phyloP scores from a whole-genome alignment of 2,329 filamentous ascomycete genomes.

The Pseudohalonectria lignicola region DNA sequence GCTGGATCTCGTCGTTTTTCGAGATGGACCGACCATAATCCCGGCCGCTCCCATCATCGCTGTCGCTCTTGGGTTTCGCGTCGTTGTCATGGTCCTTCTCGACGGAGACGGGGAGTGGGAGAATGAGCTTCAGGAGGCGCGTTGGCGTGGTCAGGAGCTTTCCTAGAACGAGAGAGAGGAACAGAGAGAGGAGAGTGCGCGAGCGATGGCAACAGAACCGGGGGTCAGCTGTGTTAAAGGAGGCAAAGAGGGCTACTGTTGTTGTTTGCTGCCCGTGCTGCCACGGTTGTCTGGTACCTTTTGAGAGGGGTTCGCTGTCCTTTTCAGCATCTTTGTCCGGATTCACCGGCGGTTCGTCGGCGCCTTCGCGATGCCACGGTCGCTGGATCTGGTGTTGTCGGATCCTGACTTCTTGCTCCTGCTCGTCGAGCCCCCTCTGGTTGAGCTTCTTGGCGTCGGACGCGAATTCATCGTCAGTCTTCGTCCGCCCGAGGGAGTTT shows the following conservation, averaged over 20 bases:
- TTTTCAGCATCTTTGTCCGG: slow-evolving; percentile 12
- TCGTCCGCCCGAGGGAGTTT: neutral
- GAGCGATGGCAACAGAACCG: too few relatives aligned
- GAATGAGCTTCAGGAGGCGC: slow-evolving; percentile 66
- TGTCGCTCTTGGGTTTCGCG: too few relatives aligned
- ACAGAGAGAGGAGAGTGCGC: too few relatives aligned
- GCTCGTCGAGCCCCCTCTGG: slow-evolving; percentile 21
- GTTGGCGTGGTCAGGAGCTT: slow-evolving; percentile 75
- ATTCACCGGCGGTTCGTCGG: slow-evolving; percentile 24
- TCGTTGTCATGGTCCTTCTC: slow-evolving; percentile 23
- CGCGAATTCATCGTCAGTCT: slow-evolving; percentile 8
- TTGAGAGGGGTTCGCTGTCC: slow-evolving; percentile 14
- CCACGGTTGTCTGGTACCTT: too few relatives aligned
- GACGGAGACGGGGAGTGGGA: slow-evolving; percentile 50
- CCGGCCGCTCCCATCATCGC: slow-evolving; percentile 11
- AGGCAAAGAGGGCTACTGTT: too few relatives aligned
- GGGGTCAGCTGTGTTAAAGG: too few relatives aligned
- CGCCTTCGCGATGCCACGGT: slow-evolving; percentile 56
- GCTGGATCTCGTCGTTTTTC: slow-evolving; percentile 49
- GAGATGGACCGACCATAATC: slow-evolving; percentile 23
- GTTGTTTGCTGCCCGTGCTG: too few relatives aligned
- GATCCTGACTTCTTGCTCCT: slow-evolving; percentile 26
- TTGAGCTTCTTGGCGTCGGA: slow-evolving; percentile 17
- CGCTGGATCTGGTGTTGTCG: slow-evolving; percentile 47
- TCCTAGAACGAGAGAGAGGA: slow-evolving; percentile 24